Evolutionary conservation across 129 eudicot species (phyloP).

Genomic region (Deinandra increscens): DNA sequence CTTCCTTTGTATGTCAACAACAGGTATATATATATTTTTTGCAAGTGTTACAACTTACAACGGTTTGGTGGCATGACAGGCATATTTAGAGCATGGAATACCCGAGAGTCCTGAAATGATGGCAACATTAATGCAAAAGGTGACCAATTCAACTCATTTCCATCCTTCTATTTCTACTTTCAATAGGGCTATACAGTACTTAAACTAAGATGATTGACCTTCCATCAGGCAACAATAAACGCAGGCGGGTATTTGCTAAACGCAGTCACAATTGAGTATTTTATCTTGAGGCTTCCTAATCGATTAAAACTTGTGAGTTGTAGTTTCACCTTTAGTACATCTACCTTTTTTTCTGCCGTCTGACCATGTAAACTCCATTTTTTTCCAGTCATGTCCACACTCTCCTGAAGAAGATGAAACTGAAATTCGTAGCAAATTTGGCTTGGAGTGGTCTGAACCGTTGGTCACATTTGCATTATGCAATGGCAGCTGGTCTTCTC

Average conservation of each 20-base stretch:
- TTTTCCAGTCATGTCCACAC: slow-evolving; percentile 49
- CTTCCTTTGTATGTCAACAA: neutral
- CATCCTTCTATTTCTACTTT: slow-evolving; percentile 5
- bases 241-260: slow-evolving; percentile 71
- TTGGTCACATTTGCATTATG: slow-evolving; percentile 88
- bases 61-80: slow-evolving; percentile 45
- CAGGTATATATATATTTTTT: neutral
- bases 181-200: neutral
- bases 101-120: slow-evolving; percentile 69
- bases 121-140: slow-evolving; percentile 74
- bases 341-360: neutral
- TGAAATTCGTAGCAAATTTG: slow-evolving; percentile 55
- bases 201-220: slow-evolving; percentile 5
- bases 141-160: slow-evolving; percentile 29
- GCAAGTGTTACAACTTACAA: slow-evolving; percentile 4
- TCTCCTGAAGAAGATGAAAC: slow-evolving; percentile 44
- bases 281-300: slow-evolving; percentile 72
- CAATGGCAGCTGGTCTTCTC: slow-evolving; percentile 96
- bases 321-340: slow-evolving; percentile 1
- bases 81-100: slow-evolving; percentile 79
- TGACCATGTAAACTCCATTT: neutral
- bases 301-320: slow-evolving; percentile 67
- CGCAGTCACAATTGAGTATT: slow-evolving; percentile 80
- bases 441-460: slow-evolving; percentile 92
- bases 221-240: slow-evolving; percentile 74